Base-by-base conservation (phyloP, 208 protist genomes). In the Trypanosoma cruzi region DNA sequence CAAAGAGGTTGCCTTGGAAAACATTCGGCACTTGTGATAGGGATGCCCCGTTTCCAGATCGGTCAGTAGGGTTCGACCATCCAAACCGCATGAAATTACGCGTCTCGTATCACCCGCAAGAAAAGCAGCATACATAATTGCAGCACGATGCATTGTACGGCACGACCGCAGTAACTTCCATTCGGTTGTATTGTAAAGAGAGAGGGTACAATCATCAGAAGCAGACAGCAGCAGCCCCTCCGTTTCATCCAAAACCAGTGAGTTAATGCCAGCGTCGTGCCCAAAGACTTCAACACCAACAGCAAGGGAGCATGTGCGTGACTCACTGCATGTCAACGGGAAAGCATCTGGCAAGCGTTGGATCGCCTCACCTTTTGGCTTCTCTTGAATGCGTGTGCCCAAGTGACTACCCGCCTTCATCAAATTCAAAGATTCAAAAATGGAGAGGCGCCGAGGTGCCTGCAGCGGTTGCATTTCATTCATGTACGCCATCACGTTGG, bases 91-190 rank as follows among this genome's bases (percentile, higher is more conserved):
- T 14, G 75, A 77, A 0, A 89, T 16, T 16, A 86, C 72, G 28
- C 55, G 49, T 6, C 44, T 26, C 22, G 57, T 13, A 24, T 71
- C 64, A 26, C 68, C 46, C 18, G 80, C 75, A 42, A 77, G 14
- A 61, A 86, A 86, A 20, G 81, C 73, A 7, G 84, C 80, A 72
- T 68, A 31, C 60, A 89, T 86, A 50, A 89, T 89, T 61, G 84
- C 85, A 26, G 64, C 60, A 16, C 59, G 53, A 69, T 89, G 84
- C 67, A 61, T 64, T 34, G 83, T 89, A 26, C 28, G 20, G 50
- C 53, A 80, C 8, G 64, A 32, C 10, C 70, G 50, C 22, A 48
- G 37, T 3, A 64, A 29, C n/a, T 49, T 26, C 77, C 70, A 82
- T 48, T 60, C 48, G 22, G 28, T 56, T 49, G 83, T 81, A 58